Evolutionary conservation across 345 rosid species (phyloP), one percentile per base, ranked within the genome.

Genomic region (Dimocarpus longan): DNA sequence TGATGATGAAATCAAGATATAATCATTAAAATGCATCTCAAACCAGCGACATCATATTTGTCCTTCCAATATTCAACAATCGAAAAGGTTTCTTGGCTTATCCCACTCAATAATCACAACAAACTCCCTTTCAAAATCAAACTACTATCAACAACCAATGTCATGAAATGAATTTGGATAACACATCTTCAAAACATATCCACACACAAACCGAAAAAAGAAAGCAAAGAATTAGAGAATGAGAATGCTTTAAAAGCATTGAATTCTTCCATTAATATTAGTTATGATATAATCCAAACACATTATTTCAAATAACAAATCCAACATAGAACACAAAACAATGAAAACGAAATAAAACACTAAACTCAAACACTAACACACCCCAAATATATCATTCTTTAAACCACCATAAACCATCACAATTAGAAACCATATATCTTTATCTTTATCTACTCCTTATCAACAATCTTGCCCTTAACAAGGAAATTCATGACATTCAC

Each of bases 371-470:
- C 3, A 28, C 24, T 5, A 62, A 11, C 9, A 62, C 42, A 39
- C 56, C 43, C 11, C 10, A 50, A 22, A 32, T 24, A 70, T 40
- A 22, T 59, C 64, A n/a, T 19, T 60, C 56, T 60, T 4, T 13
- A 42, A 1, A 73, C 37, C 65, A 72, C 50, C 10, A 39, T 0
- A 52, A 39, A 22, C 19, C 57, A 15, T 8, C 32, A 1, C 10
- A 65, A 59, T 84, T 79, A 91, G 79, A 93, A 94, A 28, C 97
- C 98, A 91, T 94, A 96, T 66, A 93, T 87, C 89, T 93, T 94
- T 80, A 94, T 91, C 32, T 85, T 94, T 80, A 94, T 91, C 32
- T 85, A 89, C 10, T 93, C 95, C 86, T 89, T 93, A 86, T 90
- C 87, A 78, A 87, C 96, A 32, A 94, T 62, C 54, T 90, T 90